Evolutionary conservation across 225 moss, liverwort and hornwort species (phyloP).

Genomic region (Climacium dendroides): DNA sequence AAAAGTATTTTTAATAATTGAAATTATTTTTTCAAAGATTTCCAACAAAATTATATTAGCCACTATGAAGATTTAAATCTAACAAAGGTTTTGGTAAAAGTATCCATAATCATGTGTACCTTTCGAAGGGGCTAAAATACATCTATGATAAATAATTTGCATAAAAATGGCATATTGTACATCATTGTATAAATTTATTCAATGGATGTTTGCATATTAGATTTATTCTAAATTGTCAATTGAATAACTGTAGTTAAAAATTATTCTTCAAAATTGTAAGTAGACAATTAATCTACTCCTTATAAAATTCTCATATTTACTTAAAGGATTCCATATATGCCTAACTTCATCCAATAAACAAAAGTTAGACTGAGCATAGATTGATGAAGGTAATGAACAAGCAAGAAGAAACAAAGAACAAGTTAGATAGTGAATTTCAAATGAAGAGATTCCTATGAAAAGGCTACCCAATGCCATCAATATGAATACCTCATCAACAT

Average conservation of each 20-base stretch:
- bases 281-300: neutral
- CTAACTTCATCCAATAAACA: neutral
- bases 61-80: no score
- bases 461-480: neutral
- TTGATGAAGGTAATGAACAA: neutral
- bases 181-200: neutral
- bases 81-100: no score
- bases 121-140: fast-evolving
- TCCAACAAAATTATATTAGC: no score
- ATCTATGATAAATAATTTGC: fast-evolving
- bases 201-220: neutral
- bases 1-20: no score
- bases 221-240: neutral
- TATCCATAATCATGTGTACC: no score
- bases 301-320: neutral
- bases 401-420: no score
- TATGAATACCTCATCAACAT: neutral
- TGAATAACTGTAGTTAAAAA: neutral
- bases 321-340: neutral
- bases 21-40: no score
- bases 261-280: neutral
- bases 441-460: fast-evolving
- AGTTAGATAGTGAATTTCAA: neutral
- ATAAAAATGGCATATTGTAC: neutral
- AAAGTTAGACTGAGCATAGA: neutral